phyloP scores from a whole-genome alignment of 2,329 filamentous ascomycete genomes.

The Aspergillus sp. region DNA sequence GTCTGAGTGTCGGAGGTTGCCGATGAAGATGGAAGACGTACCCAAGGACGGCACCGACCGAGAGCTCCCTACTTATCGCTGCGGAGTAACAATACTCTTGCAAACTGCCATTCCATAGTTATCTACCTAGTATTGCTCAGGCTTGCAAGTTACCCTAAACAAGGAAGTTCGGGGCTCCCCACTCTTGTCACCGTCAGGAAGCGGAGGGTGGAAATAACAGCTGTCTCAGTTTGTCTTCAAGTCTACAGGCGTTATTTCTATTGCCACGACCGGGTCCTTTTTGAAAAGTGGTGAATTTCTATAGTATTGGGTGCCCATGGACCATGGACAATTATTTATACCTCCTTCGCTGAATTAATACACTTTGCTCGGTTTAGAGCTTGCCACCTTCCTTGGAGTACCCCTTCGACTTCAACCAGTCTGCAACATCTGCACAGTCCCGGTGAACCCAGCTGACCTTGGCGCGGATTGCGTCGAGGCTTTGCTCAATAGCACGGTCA shows the following conservation, averaged over 20 bases:
- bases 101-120: too few relatives aligned
- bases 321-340: not conserved
- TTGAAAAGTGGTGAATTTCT: not conserved
- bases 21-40: not conserved
- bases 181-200: not conserved
- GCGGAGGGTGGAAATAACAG: not conserved
- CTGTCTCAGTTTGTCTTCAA: not conserved
- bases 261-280: not conserved
- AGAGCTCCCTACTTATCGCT: not conserved
- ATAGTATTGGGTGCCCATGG: not conserved
- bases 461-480: slow-evolving; percentile 76
- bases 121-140: not conserved
- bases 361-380: slow-evolving; percentile 23
- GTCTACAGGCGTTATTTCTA: not conserved
- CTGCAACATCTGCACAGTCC: slow-evolving; percentile 73
- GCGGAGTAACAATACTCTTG: too few relatives aligned
- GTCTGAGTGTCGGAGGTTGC: slow-evolving; percentile 10
- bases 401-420: slow-evolving; percentile 67
- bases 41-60: slow-evolving; percentile 9
- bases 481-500: slow-evolving; percentile 86
- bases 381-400: slow-evolving; percentile 49
- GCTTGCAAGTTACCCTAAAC: not conserved
- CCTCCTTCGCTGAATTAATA: not conserved
- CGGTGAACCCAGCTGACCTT: slow-evolving; percentile 80
- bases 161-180: not conserved